Evolutionary conservation across 2,329 filamentous ascomycete genomes (phyloP), one percentile per base, ranked within the genome.

Genomic region (Microsporum ferrugineum): DNA sequence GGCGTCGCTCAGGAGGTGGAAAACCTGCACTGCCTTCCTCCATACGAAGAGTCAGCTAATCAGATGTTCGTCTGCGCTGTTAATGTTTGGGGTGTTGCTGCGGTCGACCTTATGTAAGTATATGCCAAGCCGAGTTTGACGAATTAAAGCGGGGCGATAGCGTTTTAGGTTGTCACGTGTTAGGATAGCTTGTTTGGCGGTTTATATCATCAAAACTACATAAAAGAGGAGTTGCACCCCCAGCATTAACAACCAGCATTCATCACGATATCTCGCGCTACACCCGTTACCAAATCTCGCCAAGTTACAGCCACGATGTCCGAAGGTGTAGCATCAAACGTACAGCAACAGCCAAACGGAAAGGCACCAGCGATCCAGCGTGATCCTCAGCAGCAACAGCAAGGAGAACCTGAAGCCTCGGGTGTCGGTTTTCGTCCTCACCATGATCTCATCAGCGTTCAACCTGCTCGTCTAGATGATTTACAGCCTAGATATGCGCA

Each of bases 401-500:
- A 47, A 47, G 17, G 31, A 51, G 55, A 38, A 7, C 55, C 14
- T 33, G 55, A 58, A 33, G 29, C 49, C 14, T 53, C 39, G 47
- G 58, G 60, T 14, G 61, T 61, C 14, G 80, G 80, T 63, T 81
- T 84, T 71, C 76, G 78, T 55, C 68, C 78, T 10, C 75, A 66
- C 47, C 71, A 72, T 29, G 55, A 57, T 6, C 75, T 84, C 68
- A 87, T 91, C 76, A 75, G 78, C 2, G 91, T 96, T 56, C 83
- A 91, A 71, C 91, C 89, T 27, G 89, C 92, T 14, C 84, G 84
- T 63, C 81, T 86, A 68, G 88, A 91, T 67, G 92, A 96, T 70
- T 81, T 97, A 8, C 91, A 96, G 77, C 85, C 85, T 61, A 88
- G 83, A 71, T 94, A 94, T 73, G 90, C 89, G 5, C 80, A 84